Base-by-base conservation (phyloP, 2,329 filamentous ascomycete species). In the Aureobasidium pullulans region DNA sequence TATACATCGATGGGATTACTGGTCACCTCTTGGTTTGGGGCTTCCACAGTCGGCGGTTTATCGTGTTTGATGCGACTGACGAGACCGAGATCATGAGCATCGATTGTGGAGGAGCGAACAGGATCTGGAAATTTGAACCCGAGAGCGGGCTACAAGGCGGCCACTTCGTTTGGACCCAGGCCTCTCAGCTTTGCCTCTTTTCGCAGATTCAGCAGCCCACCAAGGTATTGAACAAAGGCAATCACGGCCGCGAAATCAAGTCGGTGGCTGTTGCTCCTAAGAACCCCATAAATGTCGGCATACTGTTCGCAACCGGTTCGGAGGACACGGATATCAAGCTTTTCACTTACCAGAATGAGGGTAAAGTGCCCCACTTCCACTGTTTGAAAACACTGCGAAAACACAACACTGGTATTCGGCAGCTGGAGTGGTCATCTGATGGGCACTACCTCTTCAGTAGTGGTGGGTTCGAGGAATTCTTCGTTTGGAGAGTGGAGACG, bases 221-320 rank as follows among this genome's bases (percentile, higher is more conserved):
- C 15, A 66, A 65, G 46, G 48, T 60, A n/a, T 34, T 64, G 19
- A 40, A 62, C 48, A 65, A 73, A 0, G 93, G 94, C 6, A 84
- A 84, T 0, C 94, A 99, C 71, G 94, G 94, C 0, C 80, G 94
- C 58, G 94, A 99, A 72, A 88, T 97, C 65, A 89, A 89, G 70
- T 74, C 82, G 1, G 72, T 83, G 62, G 80, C 84, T 19, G 68
- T 81, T 2, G 78, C 78, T 0, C 34, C 56, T 11, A 15, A 44
- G 57, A 16, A 62, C 23, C 44, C 34, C 47, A 31, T 28, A 23
- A 11, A 59, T 34, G 43, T 31, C 62, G 59, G 58, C 65, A 49
- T 8, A 5, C 67, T 87, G 4, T 75, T 89, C 37, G 86, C 84
- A 1, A 89, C 86, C 1, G 87, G 86, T 0, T 83, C 84, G 0